Evolutionary conservation across 1,284 basidiomycete genomes (phyloP).

Genomic region (Entoloma clypeatum): DNA sequence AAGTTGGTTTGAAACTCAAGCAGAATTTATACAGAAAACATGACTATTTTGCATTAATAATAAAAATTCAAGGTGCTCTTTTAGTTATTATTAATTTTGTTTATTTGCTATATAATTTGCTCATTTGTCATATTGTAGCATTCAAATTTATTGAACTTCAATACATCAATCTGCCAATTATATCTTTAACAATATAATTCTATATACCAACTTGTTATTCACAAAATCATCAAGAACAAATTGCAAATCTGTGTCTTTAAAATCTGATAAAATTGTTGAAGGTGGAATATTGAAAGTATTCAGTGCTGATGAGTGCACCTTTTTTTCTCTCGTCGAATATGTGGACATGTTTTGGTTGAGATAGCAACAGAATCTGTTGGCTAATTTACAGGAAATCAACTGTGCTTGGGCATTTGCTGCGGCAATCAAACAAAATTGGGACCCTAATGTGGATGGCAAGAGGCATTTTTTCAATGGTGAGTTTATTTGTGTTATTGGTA

Average conservation of each 20-base stretch:
- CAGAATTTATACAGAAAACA: not conserved
- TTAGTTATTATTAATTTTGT: not conserved
- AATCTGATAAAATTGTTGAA: not conserved
- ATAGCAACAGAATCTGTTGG: too few species aligned
- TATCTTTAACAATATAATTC: not conserved
- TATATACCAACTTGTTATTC: not conserved
- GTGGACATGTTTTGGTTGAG: too few species aligned
- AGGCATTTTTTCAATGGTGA: too few species aligned
- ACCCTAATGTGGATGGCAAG: too few species aligned
- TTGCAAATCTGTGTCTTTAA: too few species aligned
- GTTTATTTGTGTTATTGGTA: too few species aligned
- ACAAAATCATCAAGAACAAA: too few species aligned
- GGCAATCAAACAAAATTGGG: too few species aligned
- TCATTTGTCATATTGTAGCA: slow-evolving; percentile 1
- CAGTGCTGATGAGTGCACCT: not conserved
- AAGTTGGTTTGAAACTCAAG: slow-evolving; percentile 1
- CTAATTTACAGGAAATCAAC: too few species aligned
- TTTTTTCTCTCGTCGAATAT: too few species aligned
- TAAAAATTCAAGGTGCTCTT: not conserved
- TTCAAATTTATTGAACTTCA: not conserved
- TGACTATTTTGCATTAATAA: slow-evolving; percentile 1
- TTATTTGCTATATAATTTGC: not conserved
- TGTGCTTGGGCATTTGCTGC: too few species aligned
- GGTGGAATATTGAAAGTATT: not conserved
- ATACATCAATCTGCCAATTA: not conserved